Conservation (phyloP, 2,329 filamentous ascomycete species). For the Amesomyces nigricolor region DNA sequence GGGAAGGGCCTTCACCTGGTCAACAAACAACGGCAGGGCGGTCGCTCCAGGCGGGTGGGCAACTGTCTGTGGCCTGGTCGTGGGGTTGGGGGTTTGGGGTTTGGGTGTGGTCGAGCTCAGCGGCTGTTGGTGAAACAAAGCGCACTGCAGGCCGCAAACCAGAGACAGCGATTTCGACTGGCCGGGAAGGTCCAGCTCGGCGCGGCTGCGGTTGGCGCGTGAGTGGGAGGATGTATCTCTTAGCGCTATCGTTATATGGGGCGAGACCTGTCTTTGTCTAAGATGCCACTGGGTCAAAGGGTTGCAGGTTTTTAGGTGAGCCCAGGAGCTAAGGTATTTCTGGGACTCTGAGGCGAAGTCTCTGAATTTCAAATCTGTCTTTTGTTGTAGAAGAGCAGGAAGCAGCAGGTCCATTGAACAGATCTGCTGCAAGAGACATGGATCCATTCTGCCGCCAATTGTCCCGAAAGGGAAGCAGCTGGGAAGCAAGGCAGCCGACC, state of each 20-base stretch:
- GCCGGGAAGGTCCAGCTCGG: not conserved
- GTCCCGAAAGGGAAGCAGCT: not conserved
- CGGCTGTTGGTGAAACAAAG: slow-evolving; percentile 9
- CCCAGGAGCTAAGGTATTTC: too few species aligned
- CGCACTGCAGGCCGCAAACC: slow-evolving; percentile 9
- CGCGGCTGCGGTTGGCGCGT: slow-evolving; percentile 12
- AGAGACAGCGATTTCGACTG: slow-evolving; percentile 1
- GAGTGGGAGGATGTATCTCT: slow-evolving; percentile 1
- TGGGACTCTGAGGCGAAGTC: too few species aligned
- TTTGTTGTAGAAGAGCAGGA: too few species aligned
- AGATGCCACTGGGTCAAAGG: too few species aligned
- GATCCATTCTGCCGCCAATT: not conserved
- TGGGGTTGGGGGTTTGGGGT: not conserved
- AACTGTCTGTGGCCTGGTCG: slow-evolving; percentile 3
- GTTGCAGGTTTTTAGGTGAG: too few species aligned
- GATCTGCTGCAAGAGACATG: too few species aligned
- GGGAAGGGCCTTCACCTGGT: slow-evolving; percentile 1
- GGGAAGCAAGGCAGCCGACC: not conserved
- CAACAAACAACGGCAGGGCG: not conserved
- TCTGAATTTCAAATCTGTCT: too few species aligned
- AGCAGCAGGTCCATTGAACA: too few species aligned
- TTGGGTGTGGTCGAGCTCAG: not conserved
- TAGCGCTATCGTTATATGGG: slow-evolving; percentile 7
- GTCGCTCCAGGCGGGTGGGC: not conserved
- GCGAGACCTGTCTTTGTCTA: not conserved